Percentiles rank a stretch among this genome's conserved stretches.
phyloP scores from a whole-genome alignment of 2,329 filamentous ascomycete species.

The Colletotrichum echinochloae region DNA sequence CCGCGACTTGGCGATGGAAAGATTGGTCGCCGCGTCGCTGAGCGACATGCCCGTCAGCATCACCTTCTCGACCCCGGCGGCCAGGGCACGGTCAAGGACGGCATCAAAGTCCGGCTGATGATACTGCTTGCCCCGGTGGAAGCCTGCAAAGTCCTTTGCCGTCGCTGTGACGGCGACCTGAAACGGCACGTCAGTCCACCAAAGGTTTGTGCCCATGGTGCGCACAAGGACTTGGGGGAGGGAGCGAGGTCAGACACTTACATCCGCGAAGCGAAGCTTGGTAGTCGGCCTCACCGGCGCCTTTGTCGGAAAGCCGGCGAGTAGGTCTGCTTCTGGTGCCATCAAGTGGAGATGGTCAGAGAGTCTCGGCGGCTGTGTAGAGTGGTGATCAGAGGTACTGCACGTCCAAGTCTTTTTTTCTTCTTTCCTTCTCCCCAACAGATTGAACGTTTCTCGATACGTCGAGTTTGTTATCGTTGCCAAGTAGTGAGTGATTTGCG shows the following conservation, averaged over 20 bases:
- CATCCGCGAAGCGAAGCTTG: slow-evolving; percentile 36
- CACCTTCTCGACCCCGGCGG: slow-evolving; percentile 56
- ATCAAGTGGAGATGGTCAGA: background rate
- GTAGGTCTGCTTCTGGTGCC: slow-evolving; percentile 27
- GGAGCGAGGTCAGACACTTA: background rate
- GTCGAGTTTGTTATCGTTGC: accelerated
- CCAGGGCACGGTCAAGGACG: slow-evolving; percentile 55
- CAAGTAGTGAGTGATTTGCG: background rate
- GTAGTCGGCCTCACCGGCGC: slow-evolving; percentile 17
- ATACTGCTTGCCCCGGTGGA: slow-evolving; percentile 62
- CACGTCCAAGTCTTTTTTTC: background rate
- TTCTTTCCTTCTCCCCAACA: no score
- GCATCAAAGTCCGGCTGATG: slow-evolving; percentile 58
- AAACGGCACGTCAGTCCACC: background rate
- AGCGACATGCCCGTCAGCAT: slow-evolving; percentile 56
- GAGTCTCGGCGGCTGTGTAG: background rate
- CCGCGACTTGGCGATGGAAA: slow-evolving; percentile 46
- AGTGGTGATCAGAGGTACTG: background rate
- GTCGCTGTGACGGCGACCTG: slow-evolving; percentile 54
- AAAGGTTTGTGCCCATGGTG: background rate
- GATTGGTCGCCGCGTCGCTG: slow-evolving; percentile 46
- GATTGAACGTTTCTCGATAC: no score
- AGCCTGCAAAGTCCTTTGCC: slow-evolving; percentile 60
- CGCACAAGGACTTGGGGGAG: background rate
- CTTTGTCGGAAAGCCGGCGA: slow-evolving; percentile 28